A percentile compares a stretch with the other conserved stretches of the same genome.
Evolutionary conservation across 805 yeast genomes (phyloP).

Genomic region (Torulaspora gathmanii): DNA sequence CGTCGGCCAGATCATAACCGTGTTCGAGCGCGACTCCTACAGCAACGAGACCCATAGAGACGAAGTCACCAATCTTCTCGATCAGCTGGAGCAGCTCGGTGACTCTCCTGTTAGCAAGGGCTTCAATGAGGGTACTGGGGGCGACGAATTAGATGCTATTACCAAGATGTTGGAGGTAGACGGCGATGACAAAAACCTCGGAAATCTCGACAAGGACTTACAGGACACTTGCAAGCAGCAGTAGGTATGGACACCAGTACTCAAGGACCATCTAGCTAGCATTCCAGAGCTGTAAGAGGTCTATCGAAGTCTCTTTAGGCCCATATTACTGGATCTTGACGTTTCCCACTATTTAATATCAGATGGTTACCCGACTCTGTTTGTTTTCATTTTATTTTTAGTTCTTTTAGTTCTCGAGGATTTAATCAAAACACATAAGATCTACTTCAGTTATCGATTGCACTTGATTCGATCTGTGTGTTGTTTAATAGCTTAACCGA

Average conservation of each 20-base stretch:
- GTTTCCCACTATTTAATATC: too few relatives aligned
- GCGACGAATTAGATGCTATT: slow-evolving; percentile 19
- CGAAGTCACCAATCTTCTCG: slow-evolving; percentile 27
- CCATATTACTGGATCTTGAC: too few relatives aligned
- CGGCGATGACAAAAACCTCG: slow-evolving; percentile 23
- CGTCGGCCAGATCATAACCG: slow-evolving; percentile 54
- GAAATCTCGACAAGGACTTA: slow-evolving; percentile 28
- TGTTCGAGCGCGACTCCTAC: slow-evolving; percentile 64
- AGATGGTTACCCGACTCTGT: not conserved
- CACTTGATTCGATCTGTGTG: not conserved
- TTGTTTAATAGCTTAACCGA: not conserved
- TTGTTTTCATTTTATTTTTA: not conserved
- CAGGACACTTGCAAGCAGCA: slow-evolving; percentile 33
- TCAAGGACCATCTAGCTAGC: not conserved
- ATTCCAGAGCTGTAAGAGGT: not conserved
- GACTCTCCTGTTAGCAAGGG: slow-evolving; percentile 33
- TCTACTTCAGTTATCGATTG: not conserved
- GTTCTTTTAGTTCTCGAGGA: slow-evolving; percentile 1
- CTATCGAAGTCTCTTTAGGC: not conserved
- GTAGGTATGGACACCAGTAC: slow-evolving; percentile 3
- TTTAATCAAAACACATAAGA: not conserved
- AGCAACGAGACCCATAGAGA: slow-evolving; percentile 22
- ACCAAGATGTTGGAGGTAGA: slow-evolving; percentile 27
- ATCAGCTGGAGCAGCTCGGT: slow-evolving; percentile 32
- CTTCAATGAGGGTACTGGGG: slow-evolving; percentile 12